phyloP scores from a whole-genome alignment of 192 early-diverging fungal genomes.

The Coemansia sp. region DNA sequence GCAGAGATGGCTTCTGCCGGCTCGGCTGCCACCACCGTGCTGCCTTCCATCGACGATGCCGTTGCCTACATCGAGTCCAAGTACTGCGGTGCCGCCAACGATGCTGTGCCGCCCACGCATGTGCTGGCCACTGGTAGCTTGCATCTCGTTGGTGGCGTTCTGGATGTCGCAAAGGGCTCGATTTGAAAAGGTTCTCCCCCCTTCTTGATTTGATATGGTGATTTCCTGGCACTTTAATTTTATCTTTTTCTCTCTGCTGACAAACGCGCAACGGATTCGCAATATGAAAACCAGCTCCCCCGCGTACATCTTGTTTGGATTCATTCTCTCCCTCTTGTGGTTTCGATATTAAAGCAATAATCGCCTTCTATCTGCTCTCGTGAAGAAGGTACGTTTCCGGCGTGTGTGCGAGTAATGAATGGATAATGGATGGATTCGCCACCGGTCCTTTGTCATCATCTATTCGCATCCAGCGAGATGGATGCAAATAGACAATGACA shows the following conservation, averaged over 20 bases:
- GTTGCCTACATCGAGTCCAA: slow-evolving; percentile 56
- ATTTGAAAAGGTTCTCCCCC: slow-evolving; percentile 4
- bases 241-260: not conserved
- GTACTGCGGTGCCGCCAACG: not conserved
- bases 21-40: slow-evolving; percentile 32
- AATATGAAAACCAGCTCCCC: not conserved
- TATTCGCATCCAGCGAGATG: too few species aligned
- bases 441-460: too few species aligned
- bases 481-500: too few species aligned
- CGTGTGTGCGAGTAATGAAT: not conserved
- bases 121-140: slow-evolving; percentile 92
- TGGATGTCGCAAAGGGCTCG: slow-evolving; percentile 58
- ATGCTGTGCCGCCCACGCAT: slow-evolving; percentile 27
- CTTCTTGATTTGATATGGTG: not conserved
- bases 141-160: slow-evolving; percentile 83
- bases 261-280: not conserved
- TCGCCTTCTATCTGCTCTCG: not conserved
- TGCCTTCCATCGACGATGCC: slow-evolving; percentile 66
- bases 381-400: not conserved
- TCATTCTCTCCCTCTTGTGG: not conserved
- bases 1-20: not conserved
- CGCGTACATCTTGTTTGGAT: not conserved
- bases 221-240: not conserved
- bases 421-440: slow-evolving; percentile 3
- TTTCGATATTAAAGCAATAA: not conserved